Base-by-base conservation (phyloP, 345 rosid species). In the Pugionium dolabratum region DNA sequence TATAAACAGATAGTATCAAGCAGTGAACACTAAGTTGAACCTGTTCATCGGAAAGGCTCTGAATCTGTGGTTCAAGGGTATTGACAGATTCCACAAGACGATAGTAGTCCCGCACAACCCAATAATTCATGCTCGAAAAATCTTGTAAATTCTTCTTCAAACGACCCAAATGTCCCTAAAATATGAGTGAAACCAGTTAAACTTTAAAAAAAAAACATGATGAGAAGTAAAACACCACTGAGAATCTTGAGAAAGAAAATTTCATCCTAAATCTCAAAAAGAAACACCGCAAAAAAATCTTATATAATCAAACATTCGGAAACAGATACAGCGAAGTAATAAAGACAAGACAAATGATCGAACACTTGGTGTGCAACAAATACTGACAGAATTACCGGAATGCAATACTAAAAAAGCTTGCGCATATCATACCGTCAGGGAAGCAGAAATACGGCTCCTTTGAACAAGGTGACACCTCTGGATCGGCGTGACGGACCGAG, bases 51-150 rank as follows among this genome's bases (percentile, higher is more conserved):
- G 91, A 71, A 25, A 87, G 88, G 54, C 57, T 74, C 78, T 73
- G 79, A 59, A 86, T 78, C 11, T 42, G 79, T 1, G 75, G 81
- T 79, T 89, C 98, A 27, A 87, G 5, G 37, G 73, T 78, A 69
- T 84, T 92, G 44, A 92, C 95, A 7, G 86, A 78, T 25, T 78
- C 79, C 58, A 85, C 97, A 1, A 92, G 87, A 40, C 93, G 97
- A 69, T 77, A 79, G 64, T 92, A 92, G 64, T 92, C 98, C 65
- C 79, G 80, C 66, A 89, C 95, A 71, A 87, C 93, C 98, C 96
- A 92, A 79, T 81, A 66, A 65, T 92, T 92, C 77, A 87, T 72
- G 76, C 91, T 89, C 49, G 81, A 67, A 55, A 80, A 64, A 70
- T 85, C 83, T 75, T 78, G 76, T 61, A 80, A 58, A 70, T 66